Conservation (phyloP, 2,329 filamentous ascomycete species). For the Colletotrichum cereale region DNA sequence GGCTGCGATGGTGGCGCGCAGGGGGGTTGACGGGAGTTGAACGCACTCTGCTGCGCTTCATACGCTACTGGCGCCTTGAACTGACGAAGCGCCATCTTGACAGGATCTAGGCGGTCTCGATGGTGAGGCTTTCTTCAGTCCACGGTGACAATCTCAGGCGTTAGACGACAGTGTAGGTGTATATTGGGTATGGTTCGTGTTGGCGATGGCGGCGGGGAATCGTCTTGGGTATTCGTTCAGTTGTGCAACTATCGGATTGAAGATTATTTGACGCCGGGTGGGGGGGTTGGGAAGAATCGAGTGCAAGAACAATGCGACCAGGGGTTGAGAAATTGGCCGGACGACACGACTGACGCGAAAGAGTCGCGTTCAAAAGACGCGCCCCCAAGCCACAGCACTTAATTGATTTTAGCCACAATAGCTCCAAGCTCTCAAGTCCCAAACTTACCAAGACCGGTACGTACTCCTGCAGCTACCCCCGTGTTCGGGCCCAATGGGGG, state of each 20-base stretch:
- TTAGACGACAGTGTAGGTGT: conserved; percentile 1
- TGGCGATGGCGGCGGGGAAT: conserved; percentile 24
- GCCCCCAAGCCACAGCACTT: conserved; percentile 22
- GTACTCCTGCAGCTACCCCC: conserved; percentile 32
- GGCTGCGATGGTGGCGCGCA: conserved; percentile 26
- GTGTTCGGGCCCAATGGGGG: conserved; percentile 34
- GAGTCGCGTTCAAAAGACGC: conserved; percentile 37
- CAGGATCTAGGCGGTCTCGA: conserved; percentile 19
- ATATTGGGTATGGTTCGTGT: conserved; percentile 12
- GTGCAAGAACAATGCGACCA: conserved; percentile 41
- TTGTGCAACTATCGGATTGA: conserved; percentile 25
- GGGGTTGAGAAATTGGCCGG: conserved; percentile 42
- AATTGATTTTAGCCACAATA: conserved; percentile 35
- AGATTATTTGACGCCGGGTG: conserved; percentile 38
- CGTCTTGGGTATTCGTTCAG: conserved; percentile 7
- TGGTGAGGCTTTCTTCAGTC: conserved; percentile 1
- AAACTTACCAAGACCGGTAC: conserved; percentile 19
- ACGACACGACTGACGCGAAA: conserved; percentile 24
- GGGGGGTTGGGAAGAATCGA: conserved; percentile 45
- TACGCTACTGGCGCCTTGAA: conserved; percentile 88
- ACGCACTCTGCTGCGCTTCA: conserved; percentile 83
- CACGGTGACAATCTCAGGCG: neutral
- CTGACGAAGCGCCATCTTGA: conserved; percentile 85
- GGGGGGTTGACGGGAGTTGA: conserved; percentile 29
- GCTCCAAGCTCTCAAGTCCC: conserved; percentile 6